Conservation (phyloP, 768 basidiomycete species). For the Tulasnella calospora region DNA sequence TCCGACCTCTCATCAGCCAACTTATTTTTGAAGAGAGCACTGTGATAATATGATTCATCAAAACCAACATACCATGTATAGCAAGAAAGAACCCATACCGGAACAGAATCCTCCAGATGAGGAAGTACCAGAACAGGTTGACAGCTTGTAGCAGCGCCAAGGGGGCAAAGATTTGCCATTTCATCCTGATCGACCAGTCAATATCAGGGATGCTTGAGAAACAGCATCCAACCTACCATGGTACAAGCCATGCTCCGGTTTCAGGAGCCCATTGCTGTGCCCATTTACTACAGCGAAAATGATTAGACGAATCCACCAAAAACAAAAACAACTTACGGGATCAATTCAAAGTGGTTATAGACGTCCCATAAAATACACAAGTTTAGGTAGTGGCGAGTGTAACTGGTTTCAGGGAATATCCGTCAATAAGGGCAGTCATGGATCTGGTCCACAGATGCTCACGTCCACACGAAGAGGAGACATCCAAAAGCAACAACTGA, state of each 20-base stretch:
- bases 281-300: neutral
- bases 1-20: slow-evolving; percentile 73
- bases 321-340: neutral
- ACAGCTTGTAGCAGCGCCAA: slow-evolving; percentile 71
- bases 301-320: neutral
- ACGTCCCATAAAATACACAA: slow-evolving; percentile 4
- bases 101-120: slow-evolving; percentile 70
- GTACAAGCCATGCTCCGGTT: slow-evolving; percentile 1
- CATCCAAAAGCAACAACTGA: neutral
- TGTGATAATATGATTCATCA: slow-evolving; percentile 33
- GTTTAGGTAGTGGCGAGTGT: slow-evolving; percentile 17
- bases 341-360: slow-evolving; percentile 9
- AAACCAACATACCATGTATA: neutral
- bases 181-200: neutral
- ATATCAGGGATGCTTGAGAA: neutral
- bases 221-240: neutral
- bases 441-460: neutral
- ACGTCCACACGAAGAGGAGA: slow-evolving; percentile 4
- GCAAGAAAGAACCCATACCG: slow-evolving; percentile 50
- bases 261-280: slow-evolving; percentile 14
- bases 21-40: slow-evolving; percentile 48
- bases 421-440: slow-evolving; percentile 26
- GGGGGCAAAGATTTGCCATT: slow-evolving; percentile 66
- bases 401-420: neutral
- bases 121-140: slow-evolving; percentile 90